Evolutionary conservation across 202 grass and related monocot genomes (phyloP).

Genomic region (Eragrostis tef): DNA sequence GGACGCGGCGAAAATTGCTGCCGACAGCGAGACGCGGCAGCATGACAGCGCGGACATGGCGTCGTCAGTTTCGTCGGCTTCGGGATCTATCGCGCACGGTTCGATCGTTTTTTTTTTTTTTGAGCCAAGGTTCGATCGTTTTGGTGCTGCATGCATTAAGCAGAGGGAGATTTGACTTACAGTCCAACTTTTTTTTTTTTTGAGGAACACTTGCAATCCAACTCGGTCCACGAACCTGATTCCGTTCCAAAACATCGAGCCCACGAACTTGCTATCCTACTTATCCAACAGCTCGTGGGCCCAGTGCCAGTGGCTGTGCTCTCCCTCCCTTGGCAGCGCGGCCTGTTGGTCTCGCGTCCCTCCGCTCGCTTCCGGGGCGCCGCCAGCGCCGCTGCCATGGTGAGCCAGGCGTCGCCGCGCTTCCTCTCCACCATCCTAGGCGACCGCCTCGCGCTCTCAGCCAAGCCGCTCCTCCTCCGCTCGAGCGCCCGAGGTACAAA

Average conservation of each 20-base stretch:
- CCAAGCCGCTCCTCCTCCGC: conserved; percentile 51
- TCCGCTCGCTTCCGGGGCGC: background rate
- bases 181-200: no score
- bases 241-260: background rate
- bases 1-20: background rate
- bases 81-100: background rate
- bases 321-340: no score
- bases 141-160: background rate
- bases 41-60: conserved; percentile 5
- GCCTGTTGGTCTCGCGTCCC: no score
- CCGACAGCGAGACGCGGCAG: background rate
- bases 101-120: background rate
- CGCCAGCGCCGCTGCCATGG: conserved; percentile 47
- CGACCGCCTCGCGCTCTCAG: conserved; percentile 54
- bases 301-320: background rate
- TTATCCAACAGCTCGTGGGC: background rate
- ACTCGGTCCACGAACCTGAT: background rate
- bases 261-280: background rate
- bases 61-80: background rate
- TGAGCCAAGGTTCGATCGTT: background rate
- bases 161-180: no score
- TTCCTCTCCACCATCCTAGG: conserved; percentile 75
- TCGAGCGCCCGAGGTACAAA: conserved; percentile 28
- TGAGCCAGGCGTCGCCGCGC: conserved; percentile 58
- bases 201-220: no score